Evolutionary conservation across 768 basidiomycete genomes (phyloP), one percentile per base, ranked within the genome.

Genomic region (Auriscalpium vulgare): DNA sequence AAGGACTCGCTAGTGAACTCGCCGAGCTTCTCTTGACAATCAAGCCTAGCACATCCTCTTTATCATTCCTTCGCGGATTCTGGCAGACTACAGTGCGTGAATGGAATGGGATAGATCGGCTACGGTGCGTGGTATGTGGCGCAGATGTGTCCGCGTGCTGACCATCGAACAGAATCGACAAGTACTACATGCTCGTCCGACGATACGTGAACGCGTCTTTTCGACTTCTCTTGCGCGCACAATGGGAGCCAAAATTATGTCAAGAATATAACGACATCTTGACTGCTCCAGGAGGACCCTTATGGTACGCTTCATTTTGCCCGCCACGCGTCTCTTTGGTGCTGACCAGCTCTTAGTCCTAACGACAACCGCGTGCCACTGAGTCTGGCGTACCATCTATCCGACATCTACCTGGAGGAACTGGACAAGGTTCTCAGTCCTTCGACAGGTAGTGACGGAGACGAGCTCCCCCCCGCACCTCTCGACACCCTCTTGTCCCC

Each of bases 161-260:
- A 46, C 45, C 29, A 14, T 36, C n/a, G n/a, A 23, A 34, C 23
- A 97, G 95, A 62, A 84, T 97, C 68, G 95, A 99, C 78, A 99
- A 99, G 69, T 98, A 91, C 69, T 95, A 95, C 68, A 85, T 97
- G 84, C 86, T 99, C 47, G 83, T 97, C 56, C 80, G 95, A 56
- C 80, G 87, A 60, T 97, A 92, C 65, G 77, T 90, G 53, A 89
- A 94, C 64, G 91, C 87, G 1, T 81, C 87, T 1, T 95, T 98
- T 70, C 75, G 87, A 37, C 78, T 97, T 17, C 77, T 98, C 23
- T 77, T 85, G 38, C 79, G 85, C 47, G 69, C 71, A 19, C 74
- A 79, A 47, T 99, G 95, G 95, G 80, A 85, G 8, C 61, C 67
- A 23, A 62, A 68, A 8, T 67, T 73, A 5, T 79, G 85, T 51